Percentiles rank a stretch among this genome's conserved stretches.
Evolutionary conservation across 192 early-diverging fungal species (phyloP).

Genomic region (Coemansia sp.): DNA sequence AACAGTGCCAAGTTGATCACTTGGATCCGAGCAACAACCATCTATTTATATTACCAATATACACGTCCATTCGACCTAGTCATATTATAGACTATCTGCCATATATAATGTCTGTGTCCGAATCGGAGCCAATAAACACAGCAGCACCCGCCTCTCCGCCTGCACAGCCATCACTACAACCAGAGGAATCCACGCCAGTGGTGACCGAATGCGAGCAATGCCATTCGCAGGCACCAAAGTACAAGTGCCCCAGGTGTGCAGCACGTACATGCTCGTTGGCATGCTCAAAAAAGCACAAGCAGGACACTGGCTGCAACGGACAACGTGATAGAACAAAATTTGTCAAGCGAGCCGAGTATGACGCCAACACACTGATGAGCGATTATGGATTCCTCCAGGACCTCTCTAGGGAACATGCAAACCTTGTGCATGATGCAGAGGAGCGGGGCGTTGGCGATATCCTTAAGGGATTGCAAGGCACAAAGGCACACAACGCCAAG

Average conservation of each 20-base stretch:
- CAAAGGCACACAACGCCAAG: not conserved
- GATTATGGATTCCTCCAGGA: slow-evolving; percentile 73
- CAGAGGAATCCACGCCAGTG: not conserved
- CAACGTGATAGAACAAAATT: slow-evolving; percentile 60
- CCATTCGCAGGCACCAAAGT: slow-evolving; percentile 46
- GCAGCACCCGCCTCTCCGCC: no score
- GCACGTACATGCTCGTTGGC: slow-evolving; percentile 60
- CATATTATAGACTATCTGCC: no score
- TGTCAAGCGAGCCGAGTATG: slow-evolving; percentile 58
- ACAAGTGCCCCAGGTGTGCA: slow-evolving; percentile 69
- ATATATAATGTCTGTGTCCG: no score
- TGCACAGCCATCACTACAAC: not conserved
- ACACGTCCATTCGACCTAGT: no score
- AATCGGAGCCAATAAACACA: no score
- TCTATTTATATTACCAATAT: no score
- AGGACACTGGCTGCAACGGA: slow-evolving; percentile 57
- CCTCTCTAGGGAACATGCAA: slow-evolving; percentile 42
- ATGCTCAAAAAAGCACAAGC: slow-evolving; percentile 67
- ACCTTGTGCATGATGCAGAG: slow-evolving; percentile 50
- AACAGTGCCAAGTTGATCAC: no score
- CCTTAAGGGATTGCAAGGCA: not conserved
- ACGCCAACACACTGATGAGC: slow-evolving; percentile 63
- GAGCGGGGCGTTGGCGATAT: not conserved
- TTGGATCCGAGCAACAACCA: no score
- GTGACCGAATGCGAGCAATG: slow-evolving; percentile 51